A percentile compares a stretch with the other conserved stretches of the same genome.
Evolutionary conservation across 306 rosid species (phyloP).

Genomic region (Bauhinia variegata): DNA sequence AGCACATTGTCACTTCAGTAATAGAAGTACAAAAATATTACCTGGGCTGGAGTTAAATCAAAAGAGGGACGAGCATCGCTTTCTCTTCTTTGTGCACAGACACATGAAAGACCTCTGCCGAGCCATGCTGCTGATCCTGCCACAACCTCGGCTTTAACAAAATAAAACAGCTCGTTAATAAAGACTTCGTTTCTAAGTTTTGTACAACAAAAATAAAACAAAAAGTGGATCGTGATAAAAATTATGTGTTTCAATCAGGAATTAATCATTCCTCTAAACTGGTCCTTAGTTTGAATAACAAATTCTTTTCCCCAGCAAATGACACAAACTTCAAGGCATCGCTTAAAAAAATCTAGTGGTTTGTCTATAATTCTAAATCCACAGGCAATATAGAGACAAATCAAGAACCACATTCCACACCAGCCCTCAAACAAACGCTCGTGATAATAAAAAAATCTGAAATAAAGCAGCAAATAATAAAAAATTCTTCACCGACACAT

Average conservation of each 20-base stretch:
- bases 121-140: constrained; percentile 99
- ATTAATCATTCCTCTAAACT: not conserved
- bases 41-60: constrained; percentile 85
- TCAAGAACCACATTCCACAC: constrained; percentile 20
- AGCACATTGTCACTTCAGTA: not conserved
- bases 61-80: constrained; percentile 89
- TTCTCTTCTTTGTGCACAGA: constrained; percentile 89
- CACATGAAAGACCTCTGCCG: constrained; percentile 97
- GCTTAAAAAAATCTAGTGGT: constrained; percentile 1
- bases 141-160: constrained; percentile 93
- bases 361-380: constrained; percentile 8
- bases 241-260: not conserved
- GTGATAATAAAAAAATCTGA: not conserved
- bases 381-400: not conserved
- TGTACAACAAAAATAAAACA: constrained; percentile 10
- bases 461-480: constrained; percentile 8
- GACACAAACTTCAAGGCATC: constrained; percentile 12
- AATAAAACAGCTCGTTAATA: constrained; percentile 33
- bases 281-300: not conserved
- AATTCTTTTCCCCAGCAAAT: constrained; percentile 2
- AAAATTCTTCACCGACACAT: not conserved
- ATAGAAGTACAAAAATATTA: constrained; percentile 36
- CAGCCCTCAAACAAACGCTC: constrained; percentile 31
- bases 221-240: not conserved
- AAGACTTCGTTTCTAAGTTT: constrained; percentile 31